A percentile compares a stretch with the other conserved stretches of the same genome.
Conservation (phyloP, 495 filamentous ascomycete species). For the Tuber calosporum region DNA sequence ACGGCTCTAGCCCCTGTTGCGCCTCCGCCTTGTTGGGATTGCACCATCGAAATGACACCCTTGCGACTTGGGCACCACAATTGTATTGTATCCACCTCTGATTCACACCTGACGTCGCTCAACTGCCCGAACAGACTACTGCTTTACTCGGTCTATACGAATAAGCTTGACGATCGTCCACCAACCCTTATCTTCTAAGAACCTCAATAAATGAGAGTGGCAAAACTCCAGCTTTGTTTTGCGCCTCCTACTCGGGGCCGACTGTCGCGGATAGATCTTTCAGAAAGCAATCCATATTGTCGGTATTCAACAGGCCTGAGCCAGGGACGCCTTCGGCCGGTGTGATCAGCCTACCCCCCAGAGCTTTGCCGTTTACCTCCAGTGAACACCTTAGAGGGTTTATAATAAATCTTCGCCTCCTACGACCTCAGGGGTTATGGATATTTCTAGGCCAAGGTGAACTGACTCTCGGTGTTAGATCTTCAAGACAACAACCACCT, state of each 20-base stretch:
- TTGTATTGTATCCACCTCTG: conserved; percentile 23
- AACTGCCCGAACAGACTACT: neutral
- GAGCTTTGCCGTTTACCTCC: neutral
- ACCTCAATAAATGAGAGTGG: neutral
- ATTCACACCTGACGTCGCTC: conserved; percentile 7
- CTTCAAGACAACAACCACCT: neutral
- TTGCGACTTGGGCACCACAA: conserved; percentile 2
- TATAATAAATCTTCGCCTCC: neutral
- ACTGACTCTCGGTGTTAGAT: neutral
- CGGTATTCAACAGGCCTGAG: neutral
- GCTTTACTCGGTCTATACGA: conserved; percentile 17
- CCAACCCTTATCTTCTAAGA: neutral
- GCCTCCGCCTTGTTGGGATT: conserved; percentile 6
- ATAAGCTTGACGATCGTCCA: neutral
- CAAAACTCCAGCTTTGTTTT: neutral
- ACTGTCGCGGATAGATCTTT: neutral
- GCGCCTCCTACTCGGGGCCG: neutral
- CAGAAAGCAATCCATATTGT: neutral
- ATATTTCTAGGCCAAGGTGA: neutral
- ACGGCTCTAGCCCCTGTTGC: conserved; percentile 32
- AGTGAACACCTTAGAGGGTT: neutral
- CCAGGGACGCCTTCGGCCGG: neutral
- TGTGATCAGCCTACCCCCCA: neutral
- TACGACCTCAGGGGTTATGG: neutral
- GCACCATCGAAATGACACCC: neutral